These are phyloP conservation scores for Fusarium secorum DNA, from an alignment of 2,329 filamentous ascomycete species.

Conservation along the genomic window DNA sequence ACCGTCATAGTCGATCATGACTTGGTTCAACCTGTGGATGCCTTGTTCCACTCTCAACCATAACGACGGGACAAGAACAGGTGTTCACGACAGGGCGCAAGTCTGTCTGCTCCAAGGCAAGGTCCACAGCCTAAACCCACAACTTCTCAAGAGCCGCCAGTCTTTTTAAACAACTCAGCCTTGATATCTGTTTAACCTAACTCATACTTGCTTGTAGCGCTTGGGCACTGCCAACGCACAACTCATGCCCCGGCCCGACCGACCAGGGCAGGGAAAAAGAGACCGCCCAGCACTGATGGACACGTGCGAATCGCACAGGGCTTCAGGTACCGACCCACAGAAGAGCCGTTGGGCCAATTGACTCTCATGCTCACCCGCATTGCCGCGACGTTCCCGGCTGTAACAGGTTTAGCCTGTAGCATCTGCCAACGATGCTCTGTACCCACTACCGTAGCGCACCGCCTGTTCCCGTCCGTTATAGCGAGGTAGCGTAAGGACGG, in stretches of 20 bases:
- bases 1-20: constrained; percentile 23
- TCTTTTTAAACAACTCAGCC: constrained; percentile 5
- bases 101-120: background rate
- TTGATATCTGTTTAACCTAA: background rate
- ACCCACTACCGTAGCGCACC: constrained; percentile 28
- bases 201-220: constrained; percentile 22
- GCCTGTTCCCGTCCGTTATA: constrained; percentile 29
- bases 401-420: constrained; percentile 9
- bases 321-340: constrained; percentile 33
- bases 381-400: constrained; percentile 23
- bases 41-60: constrained; percentile 25
- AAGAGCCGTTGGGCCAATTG: constrained; percentile 18
- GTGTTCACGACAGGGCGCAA: constrained; percentile 2
- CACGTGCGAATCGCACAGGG: constrained; percentile 39
- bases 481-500: constrained; percentile 9
- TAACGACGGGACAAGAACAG: constrained; percentile 19
- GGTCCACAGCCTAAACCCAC: background rate
- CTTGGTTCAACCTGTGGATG: constrained; percentile 20
- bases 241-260: constrained; percentile 33
- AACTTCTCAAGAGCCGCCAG: background rate
- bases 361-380: constrained; percentile 28
- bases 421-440: constrained; percentile 23
- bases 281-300: constrained; percentile 14
- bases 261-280: constrained; percentile 12
- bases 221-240: constrained; percentile 31